Evolutionary conservation across 2,329 filamentous ascomycete species (phyloP).

Genomic region (Ascosphaera apis): DNA sequence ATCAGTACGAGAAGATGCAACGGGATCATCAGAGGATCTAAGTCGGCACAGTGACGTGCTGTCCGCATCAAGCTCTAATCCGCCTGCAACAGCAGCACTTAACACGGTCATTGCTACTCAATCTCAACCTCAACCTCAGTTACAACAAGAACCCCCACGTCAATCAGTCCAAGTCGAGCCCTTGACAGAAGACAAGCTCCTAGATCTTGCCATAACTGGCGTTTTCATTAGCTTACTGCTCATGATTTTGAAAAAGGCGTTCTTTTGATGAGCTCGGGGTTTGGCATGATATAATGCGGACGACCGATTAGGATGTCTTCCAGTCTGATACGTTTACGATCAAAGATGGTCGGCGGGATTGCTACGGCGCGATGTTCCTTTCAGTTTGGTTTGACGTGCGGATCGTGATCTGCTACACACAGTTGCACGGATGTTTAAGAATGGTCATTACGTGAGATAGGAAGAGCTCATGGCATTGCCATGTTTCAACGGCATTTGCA

Average conservation of each 20-base stretch:
- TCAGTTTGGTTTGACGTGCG: too few species aligned
- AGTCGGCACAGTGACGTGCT: background rate
- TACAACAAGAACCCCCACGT: conserved; percentile 3
- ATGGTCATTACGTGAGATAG: too few species aligned
- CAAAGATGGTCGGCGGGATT: too few species aligned
- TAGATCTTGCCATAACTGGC: conserved; percentile 59
- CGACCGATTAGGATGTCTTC: too few species aligned
- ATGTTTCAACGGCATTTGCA: too few species aligned
- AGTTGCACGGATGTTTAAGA: too few species aligned
- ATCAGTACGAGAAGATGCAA: background rate
- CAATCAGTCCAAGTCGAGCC: conserved; percentile 4
- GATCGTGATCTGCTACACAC: background rate
- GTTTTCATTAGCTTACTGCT: conserved; percentile 46
- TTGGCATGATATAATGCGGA: too few species aligned
- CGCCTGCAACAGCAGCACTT: background rate
- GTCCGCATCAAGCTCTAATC: background rate
- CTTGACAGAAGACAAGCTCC: conserved; percentile 38
- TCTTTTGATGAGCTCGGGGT: background rate
- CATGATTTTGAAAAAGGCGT: conserved; percentile 35
- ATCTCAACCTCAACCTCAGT: background rate
- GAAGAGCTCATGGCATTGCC: too few species aligned
- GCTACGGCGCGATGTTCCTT: too few species aligned
- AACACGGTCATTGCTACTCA: background rate
- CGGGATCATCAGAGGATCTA: background rate
- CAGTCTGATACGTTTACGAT: too few species aligned